Evolutionary conservation across 805 yeast genomes (phyloP).

Genomic region (Kluyveromyces aestuarii): DNA sequence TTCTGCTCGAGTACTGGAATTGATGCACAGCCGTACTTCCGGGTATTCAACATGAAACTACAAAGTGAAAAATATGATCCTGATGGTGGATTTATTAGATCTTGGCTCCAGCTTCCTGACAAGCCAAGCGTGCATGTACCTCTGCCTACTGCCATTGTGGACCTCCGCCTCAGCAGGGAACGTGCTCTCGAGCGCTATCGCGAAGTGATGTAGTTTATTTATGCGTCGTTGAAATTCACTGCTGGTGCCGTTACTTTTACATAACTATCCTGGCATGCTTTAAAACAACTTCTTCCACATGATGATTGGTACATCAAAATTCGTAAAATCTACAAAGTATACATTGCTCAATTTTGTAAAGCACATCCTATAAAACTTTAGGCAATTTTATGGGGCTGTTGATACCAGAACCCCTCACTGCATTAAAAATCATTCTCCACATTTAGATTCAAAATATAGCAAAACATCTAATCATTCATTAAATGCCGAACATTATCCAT

Average conservation of each 20-base stretch:
- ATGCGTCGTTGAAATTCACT: not conserved
- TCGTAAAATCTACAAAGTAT: too few relatives aligned
- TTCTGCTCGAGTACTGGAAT: slow-evolving; percentile 44
- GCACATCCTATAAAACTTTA: too few relatives aligned
- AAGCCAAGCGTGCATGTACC: slow-evolving; percentile 20
- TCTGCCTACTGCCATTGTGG: slow-evolving; percentile 37
- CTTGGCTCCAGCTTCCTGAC: slow-evolving; percentile 36
- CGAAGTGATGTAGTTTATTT: slow-evolving; percentile 21
- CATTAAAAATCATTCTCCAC: too few relatives aligned
- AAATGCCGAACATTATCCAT: too few relatives aligned
- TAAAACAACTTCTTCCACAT: too few relatives aligned
- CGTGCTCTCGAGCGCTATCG: slow-evolving; percentile 35
- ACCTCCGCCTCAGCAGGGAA: slow-evolving; percentile 33
- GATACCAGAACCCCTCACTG: too few relatives aligned
- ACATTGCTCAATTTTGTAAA: too few relatives aligned
- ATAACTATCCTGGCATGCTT: too few relatives aligned
- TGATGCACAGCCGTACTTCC: slow-evolving; percentile 49
- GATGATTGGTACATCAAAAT: too few relatives aligned
- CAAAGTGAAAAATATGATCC: slow-evolving; percentile 44
- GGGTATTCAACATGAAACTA: slow-evolving; percentile 43
- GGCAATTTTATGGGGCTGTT: too few relatives aligned
- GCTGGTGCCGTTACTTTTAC: not conserved
- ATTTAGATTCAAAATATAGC: too few relatives aligned
- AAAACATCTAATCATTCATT: too few relatives aligned
- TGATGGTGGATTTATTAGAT: slow-evolving; percentile 36